Evolutionary conservation across 164 flowering plant genomes (phyloP).

Genomic region (Vitis riparia): DNA sequence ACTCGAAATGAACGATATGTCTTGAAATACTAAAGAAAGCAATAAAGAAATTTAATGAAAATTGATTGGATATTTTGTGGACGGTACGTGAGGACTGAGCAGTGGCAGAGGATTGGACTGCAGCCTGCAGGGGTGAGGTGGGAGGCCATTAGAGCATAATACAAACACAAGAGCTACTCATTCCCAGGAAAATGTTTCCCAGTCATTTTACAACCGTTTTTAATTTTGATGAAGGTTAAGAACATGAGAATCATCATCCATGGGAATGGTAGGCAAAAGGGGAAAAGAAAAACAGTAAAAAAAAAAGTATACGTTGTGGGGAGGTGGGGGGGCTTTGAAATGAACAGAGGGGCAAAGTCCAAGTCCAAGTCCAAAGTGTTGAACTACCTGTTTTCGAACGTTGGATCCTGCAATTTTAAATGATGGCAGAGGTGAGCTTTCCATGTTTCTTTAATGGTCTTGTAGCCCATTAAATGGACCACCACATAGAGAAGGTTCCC

Average conservation of each 20-base stretch:
- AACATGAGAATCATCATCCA: background rate
- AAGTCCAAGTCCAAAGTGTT: constrained; percentile 3
- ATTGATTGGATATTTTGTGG: too few species aligned
- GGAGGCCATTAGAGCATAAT: too few species aligned
- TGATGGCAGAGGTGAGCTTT: constrained; percentile 19
- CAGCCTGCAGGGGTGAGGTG: too few species aligned
- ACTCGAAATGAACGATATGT: too few species aligned
- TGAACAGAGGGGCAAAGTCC: constrained; percentile 13
- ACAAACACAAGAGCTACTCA: too few species aligned
- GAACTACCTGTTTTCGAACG: constrained; percentile 6
- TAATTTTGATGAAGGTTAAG: background rate
- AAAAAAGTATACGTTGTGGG: background rate
- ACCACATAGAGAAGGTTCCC: too few species aligned
- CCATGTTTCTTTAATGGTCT: background rate
- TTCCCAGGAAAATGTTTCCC: background rate
- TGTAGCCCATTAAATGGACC: too few species aligned
- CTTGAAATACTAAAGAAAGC: too few species aligned
- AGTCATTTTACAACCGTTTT: background rate
- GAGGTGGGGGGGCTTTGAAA: constrained; percentile 10
- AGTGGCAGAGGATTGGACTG: too few species aligned
- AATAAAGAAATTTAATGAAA: too few species aligned
- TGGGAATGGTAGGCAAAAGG: constrained; percentile 1
- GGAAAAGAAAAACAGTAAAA: too few species aligned
- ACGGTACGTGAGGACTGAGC: too few species aligned
- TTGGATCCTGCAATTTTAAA: constrained; percentile 25